These are phyloP conservation scores for Aspergillus ellipticus DNA, from an alignment of 495 filamentous ascomycete genomes.

Conservation along the genomic window DNA sequence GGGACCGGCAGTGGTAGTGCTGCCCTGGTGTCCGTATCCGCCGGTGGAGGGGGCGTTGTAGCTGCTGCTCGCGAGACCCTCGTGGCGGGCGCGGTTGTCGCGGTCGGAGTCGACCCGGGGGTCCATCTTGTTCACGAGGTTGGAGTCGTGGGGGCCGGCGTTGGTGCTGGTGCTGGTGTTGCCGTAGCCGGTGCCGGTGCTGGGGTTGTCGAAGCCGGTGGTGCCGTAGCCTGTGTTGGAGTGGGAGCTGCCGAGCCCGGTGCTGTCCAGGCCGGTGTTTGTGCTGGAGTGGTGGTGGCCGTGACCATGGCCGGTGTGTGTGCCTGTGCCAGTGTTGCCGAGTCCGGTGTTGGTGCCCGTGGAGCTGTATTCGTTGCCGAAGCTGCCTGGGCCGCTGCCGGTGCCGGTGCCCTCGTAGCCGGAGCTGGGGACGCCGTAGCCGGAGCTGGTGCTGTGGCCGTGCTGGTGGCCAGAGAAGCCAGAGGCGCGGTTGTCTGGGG, in stretches of 20 bases:
- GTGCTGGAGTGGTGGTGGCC: neutral
- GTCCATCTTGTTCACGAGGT: constrained; percentile 21
- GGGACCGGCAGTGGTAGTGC: constrained; percentile 26
- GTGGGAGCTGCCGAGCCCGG: no score
- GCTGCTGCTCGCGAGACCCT: neutral
- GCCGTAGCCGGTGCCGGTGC: neutral
- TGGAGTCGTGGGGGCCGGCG: constrained; percentile 16
- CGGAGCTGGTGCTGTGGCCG: neutral
- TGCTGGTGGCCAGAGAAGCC: neutral
- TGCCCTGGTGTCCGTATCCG: constrained; percentile 1
- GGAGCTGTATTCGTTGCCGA: constrained; percentile 12
- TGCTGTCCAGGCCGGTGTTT: constrained; percentile 14
- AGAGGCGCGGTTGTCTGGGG: constrained; percentile 5
- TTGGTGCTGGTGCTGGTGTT: constrained; percentile 1
- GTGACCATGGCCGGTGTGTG: no score
- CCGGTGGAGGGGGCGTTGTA: neutral
- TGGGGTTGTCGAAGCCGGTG: constrained; percentile 6
- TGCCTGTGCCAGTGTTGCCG: neutral
- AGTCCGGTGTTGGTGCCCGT: constrained; percentile 20
- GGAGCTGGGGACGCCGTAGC: constrained; percentile 11
- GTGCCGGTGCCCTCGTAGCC: constrained; percentile 11
- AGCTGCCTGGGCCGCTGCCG: constrained; percentile 10
- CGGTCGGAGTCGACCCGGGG: constrained; percentile 20
- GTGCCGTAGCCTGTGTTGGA: no score
- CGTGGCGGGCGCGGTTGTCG: constrained; percentile 2